Evolutionary conservation across 495 filamentous ascomycete species (phyloP).

Genomic region (Penicillium cinerascens): DNA sequence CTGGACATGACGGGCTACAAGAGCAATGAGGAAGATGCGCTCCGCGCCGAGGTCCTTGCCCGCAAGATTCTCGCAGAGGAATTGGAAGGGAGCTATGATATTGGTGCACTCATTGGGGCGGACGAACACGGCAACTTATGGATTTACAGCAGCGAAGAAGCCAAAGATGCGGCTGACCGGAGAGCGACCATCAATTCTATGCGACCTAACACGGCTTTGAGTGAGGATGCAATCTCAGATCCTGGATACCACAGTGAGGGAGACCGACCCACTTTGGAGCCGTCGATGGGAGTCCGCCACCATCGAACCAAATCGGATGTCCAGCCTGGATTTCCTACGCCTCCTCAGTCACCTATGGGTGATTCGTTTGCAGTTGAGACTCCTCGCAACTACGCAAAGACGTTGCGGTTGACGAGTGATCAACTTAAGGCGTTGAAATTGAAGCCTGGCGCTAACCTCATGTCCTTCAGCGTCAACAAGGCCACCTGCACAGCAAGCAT

Average conservation of each 20-base stretch:
- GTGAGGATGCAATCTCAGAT: conserved; percentile 84
- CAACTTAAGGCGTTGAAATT: conserved; percentile 86
- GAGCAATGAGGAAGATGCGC: conserved; percentile 82
- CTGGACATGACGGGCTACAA: conserved; percentile 98
- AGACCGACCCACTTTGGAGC: conserved; percentile 40
- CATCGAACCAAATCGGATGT: conserved; percentile 65
- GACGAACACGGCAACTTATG: conserved; percentile 95
- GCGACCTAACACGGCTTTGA: conserved; percentile 51
- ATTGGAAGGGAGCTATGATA: conserved; percentile 91
- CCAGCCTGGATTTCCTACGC: conserved; percentile 66
- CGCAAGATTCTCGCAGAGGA: conserved; percentile 96
- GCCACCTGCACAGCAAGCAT: conserved; percentile 89
- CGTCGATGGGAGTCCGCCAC: conserved; percentile 37
- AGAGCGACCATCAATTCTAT: conserved; percentile 51
- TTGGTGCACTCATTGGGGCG: conserved; percentile 89
- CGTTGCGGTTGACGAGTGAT: conserved; percentile 90
- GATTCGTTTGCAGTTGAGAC: conserved; percentile 56
- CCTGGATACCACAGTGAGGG: conserved; percentile 92
- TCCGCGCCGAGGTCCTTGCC: conserved; percentile 87
- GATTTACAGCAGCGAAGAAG: conserved; percentile 98
- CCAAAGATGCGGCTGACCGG: conserved; percentile 70
- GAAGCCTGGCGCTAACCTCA: conserved; percentile 78
- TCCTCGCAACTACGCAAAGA: conserved; percentile 90
- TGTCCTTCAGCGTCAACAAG: conserved; percentile 94
- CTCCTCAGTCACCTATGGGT: conserved; percentile 70